These are phyloP conservation scores for Senecio squalidus DNA, from an alignment of 140 eudicot genomes.

Conservation along the genomic window DNA sequence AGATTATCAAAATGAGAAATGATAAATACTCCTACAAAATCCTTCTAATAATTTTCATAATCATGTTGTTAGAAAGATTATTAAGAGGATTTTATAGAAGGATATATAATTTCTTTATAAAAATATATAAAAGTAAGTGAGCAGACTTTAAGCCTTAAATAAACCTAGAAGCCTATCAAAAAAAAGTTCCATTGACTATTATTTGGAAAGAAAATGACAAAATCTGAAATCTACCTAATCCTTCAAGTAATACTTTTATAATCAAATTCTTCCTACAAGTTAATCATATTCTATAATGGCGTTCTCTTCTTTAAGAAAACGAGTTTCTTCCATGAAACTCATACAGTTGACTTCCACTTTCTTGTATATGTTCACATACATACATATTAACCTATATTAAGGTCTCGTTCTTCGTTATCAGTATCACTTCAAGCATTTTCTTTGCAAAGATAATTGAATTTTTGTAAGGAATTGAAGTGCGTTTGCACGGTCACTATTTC, in stretches of 20 bases:
- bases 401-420: conserved; percentile 7
- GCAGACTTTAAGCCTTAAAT: too few relatives aligned
- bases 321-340: conserved; percentile 4
- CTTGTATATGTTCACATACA: background rate
- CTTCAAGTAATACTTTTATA: background rate
- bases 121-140: too few relatives aligned
- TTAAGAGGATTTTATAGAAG: too few relatives aligned
- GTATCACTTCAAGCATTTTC: background rate
- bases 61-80: too few relatives aligned
- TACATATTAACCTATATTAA: background rate
- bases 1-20: too few relatives aligned
- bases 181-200: too few relatives aligned
- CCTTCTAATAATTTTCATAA: too few relatives aligned
- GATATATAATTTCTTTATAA: too few relatives aligned
- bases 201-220: background rate
- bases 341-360: background rate
- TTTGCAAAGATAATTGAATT: background rate
- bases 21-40: too few relatives aligned
- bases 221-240: too few relatives aligned
- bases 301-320: background rate
- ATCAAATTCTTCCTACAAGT: background rate
- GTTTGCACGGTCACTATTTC: background rate
- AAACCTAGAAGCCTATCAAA: too few relatives aligned
- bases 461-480: too few relatives aligned
- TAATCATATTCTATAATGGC: conserved; percentile 18